phyloP scores from a whole-genome alignment of 2,329 filamentous ascomycete genomes.

The Colletotrichum sp. region DNA sequence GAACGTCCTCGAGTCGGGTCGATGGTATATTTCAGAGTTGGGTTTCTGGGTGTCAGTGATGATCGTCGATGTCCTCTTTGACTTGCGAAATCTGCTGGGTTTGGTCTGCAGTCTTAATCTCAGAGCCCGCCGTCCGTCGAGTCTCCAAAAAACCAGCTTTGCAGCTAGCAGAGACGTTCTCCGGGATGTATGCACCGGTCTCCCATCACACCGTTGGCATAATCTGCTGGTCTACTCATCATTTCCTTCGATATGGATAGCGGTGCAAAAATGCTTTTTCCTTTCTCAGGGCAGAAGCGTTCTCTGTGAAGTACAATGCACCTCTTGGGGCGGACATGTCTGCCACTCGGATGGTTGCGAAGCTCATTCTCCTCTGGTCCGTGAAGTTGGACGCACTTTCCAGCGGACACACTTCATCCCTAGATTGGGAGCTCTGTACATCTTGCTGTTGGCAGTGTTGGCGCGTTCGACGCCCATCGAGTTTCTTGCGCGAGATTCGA shows the following conservation, averaged over 20 bases:
- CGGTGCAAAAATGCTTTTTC: too few relatives aligned
- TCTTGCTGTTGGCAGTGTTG: background rate
- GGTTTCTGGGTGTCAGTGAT: background rate
- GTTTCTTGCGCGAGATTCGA: accelerated
- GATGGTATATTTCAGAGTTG: background rate
- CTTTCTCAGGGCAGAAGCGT: background rate
- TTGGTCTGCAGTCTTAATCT: background rate
- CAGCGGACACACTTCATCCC: background rate
- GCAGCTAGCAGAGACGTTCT: background rate
- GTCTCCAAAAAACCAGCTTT: accelerated
- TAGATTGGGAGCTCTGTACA: background rate
- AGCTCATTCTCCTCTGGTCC: background rate
- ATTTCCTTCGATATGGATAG: accelerated
- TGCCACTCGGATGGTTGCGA: accelerated
- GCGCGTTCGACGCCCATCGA: accelerated
- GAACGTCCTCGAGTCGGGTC: background rate
- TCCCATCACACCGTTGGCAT: background rate
- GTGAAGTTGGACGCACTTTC: accelerated
- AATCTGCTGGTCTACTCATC: background rate
- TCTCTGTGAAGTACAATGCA: accelerated
- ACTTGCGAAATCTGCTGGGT: background rate
- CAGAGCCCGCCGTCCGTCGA: background rate
- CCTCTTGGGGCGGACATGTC: accelerated
- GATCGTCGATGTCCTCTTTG: background rate
- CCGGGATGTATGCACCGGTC: background rate